Conservation (phyloP, 768 basidiomycete species). For the Agrocybe chaxingu region DNA sequence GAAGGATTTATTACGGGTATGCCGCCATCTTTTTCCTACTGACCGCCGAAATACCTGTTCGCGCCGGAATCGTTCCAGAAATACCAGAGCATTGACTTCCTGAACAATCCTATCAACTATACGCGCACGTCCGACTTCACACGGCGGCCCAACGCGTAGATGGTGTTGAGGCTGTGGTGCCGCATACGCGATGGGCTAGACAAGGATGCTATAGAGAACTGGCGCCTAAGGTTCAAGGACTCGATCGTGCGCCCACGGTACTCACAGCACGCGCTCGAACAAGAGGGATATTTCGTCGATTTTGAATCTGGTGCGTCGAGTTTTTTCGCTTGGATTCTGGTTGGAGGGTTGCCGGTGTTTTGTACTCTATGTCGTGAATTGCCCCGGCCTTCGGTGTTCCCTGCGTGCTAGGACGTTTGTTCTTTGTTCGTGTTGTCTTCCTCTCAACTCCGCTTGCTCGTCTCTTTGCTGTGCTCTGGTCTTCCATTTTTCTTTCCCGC, state of each 20-base stretch:
- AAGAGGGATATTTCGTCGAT: conserved; percentile 24
- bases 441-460: too few species aligned
- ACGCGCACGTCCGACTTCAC: conserved; percentile 22
- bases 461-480: too few species aligned
- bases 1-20: conserved; percentile 23
- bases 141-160: conserved; percentile 19
- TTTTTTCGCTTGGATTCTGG: too few species aligned
- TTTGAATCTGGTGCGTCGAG: conserved; percentile 12
- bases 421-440: too few species aligned
- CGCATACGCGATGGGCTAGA: conserved; percentile 14
- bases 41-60: not conserved
- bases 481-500: too few species aligned
- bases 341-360: too few species aligned
- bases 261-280: conserved; percentile 13
- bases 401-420: not conserved
- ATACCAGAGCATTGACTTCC: conserved; percentile 24
- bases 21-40: not conserved
- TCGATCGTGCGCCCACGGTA: conserved; percentile 5
- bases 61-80: conserved; percentile 8
- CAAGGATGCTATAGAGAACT: conserved; percentile 12
- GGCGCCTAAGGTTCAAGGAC: conserved; percentile 5
- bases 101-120: conserved; percentile 19
- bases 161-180: conserved; percentile 22
- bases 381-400: not conserved
- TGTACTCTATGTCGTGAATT: too few species aligned